phyloP scores from a whole-genome alignment of 345 rosid genomes.

The Psidium guajava region DNA sequence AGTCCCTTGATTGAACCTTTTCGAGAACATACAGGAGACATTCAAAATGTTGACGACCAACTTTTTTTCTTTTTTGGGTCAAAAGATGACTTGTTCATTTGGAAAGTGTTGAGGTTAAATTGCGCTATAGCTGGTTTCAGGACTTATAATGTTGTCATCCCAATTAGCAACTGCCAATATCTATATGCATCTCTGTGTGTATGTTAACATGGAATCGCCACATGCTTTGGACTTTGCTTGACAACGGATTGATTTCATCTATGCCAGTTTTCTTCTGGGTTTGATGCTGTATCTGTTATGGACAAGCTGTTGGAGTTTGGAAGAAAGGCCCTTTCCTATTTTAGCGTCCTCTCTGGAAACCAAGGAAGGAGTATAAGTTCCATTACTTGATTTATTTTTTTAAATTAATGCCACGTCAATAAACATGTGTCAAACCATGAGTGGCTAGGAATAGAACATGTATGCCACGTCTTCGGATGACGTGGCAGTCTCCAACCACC shows the following conservation, averaged over 20 bases:
- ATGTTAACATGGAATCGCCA: not conserved
- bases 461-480: too few relatives aligned
- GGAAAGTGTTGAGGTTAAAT: not conserved
- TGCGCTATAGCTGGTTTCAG: not conserved
- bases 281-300: conserved; percentile 19
- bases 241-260: not conserved
- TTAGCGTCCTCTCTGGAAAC: conserved; percentile 90
- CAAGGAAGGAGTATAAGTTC: conserved; percentile 67
- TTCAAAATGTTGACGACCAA: not conserved
- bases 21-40: not conserved
- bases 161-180: not conserved
- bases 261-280: not conserved
- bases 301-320: conserved; percentile 73
- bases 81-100: not conserved
- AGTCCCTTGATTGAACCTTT: not conserved
- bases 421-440: too few relatives aligned
- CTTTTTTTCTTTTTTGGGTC: not conserved
- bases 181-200: not conserved
- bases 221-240: not conserved
- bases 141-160: not conserved
- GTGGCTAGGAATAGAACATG: too few relatives aligned
- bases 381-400: too few relatives aligned
- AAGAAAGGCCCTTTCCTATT: conserved; percentile 69
- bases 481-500: too few relatives aligned
- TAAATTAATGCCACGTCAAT: too few relatives aligned